Conservation (phyloP, 176 grass and related monocot genomes). For the Triticum dicoccoides region DNA sequence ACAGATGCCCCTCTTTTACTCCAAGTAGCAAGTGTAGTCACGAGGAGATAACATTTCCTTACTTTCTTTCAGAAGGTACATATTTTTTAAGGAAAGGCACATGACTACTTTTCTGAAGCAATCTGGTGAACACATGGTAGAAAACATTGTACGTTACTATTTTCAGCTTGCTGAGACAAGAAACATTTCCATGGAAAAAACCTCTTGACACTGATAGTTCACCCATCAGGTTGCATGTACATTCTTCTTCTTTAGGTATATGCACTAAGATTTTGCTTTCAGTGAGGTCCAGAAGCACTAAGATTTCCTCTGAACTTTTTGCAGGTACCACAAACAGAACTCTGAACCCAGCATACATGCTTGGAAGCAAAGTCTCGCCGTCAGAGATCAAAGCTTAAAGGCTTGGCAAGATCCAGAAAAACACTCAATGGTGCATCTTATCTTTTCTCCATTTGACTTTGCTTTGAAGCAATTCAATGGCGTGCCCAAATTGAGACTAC, state of each 20-base stretch:
- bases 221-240: slow-evolving; percentile 28
- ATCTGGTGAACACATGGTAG: not conserved
- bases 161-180: slow-evolving; percentile 6
- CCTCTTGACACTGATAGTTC: not conserved
- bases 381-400: slow-evolving; percentile 65
- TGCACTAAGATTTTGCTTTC: slow-evolving; percentile 15
- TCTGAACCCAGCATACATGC: slow-evolving; percentile 35
- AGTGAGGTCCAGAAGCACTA: slow-evolving; percentile 17
- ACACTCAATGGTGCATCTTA: slow-evolving; percentile 19
- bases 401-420: slow-evolving; percentile 44
- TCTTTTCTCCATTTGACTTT: slow-evolving; percentile 23
- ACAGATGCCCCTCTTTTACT: slow-evolving; percentile 47
- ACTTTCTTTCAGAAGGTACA: not conserved
- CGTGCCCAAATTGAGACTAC: slow-evolving; percentile 5
- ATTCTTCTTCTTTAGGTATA: not conserved
- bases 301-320: slow-evolving; percentile 19
- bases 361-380: slow-evolving; percentile 58
- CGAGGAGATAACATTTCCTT: slow-evolving; percentile 1
- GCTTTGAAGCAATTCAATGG: slow-evolving; percentile 54
- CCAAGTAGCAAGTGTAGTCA: slow-evolving; percentile 30
- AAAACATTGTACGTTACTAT: not conserved
- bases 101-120: not conserved
- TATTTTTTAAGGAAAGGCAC: not conserved
- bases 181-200: not conserved
- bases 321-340: slow-evolving; percentile 13